These are phyloP conservation scores for Rhizopus stolonifer DNA, from an alignment of 371 early-diverging fungal genomes.

Conservation along the genomic window DNA sequence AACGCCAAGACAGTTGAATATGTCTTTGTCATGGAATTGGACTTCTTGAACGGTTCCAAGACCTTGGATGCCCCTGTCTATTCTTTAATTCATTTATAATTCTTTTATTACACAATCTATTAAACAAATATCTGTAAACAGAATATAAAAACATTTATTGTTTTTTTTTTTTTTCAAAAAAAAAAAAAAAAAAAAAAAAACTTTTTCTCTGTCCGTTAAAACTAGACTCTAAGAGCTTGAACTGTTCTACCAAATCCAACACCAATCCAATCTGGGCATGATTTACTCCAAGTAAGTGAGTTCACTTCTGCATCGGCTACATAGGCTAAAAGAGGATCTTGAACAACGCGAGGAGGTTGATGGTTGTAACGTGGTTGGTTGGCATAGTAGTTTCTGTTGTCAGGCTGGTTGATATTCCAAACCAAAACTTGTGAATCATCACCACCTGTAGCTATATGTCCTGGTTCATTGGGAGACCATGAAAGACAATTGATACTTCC, in stretches of 20 bases:
- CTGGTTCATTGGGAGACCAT: conserved; percentile 80
- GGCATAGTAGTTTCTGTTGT: conserved; percentile 23
- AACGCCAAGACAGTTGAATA: conserved; percentile 81
- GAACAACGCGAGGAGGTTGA: conserved; percentile 41
- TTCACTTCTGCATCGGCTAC: conserved; percentile 69
- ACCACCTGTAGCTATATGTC: conserved; percentile 74
- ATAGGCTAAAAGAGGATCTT: conserved; percentile 73
- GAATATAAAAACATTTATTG: too few species aligned
- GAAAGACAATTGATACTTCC: conserved; percentile 71
- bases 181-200: not conserved
- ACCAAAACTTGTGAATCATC: conserved; percentile 79
- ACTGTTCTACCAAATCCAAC: conserved; percentile 67
- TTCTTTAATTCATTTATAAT: conserved; percentile 81
- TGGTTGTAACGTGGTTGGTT: conserved; percentile 23
- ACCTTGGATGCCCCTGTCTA: conserved; percentile 83
- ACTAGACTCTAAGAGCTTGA: conserved; percentile 58
- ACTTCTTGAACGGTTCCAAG: conserved; percentile 77
- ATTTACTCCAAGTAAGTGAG: conserved; percentile 71
- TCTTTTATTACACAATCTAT: too few species aligned
- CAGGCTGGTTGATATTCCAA: conserved; percentile 69
- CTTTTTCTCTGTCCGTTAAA: not conserved
- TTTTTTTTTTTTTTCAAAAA: too few species aligned
- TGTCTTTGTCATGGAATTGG: conserved; percentile 90
- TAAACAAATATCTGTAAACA: too few species aligned
- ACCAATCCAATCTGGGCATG: conserved; percentile 75